Percentiles rank a stretch among this genome's conserved stretches.
Conservation (phyloP, 495 filamentous ascomycete genomes). For the Rostrohypoxylon terebratum region DNA sequence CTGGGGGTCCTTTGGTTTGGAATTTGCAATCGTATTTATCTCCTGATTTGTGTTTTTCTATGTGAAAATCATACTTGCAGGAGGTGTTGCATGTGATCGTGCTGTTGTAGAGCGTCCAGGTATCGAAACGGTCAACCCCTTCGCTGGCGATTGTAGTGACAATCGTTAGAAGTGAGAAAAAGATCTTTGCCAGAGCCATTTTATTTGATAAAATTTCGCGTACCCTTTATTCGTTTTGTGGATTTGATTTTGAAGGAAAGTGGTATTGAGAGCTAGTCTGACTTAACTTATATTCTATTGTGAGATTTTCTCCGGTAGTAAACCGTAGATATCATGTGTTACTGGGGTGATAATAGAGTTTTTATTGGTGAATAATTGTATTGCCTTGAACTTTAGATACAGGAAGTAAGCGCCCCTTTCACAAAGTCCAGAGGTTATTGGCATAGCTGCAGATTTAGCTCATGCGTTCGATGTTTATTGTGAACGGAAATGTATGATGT, state of each 20-base stretch:
- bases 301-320: no score
- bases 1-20: not conserved
- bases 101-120: constrained; percentile 28
- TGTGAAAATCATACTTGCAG: constrained; percentile 20
- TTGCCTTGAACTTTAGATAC: not conserved
- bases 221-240: not conserved
- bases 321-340: not conserved
- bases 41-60: constrained; percentile 12
- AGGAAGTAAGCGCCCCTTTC: no score
- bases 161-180: constrained; percentile 4
- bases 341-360: not conserved
- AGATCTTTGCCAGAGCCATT: not conserved
- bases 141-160: not conserved
- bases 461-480: no score
- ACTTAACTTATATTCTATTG: not conserved
- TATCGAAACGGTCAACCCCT: not conserved
- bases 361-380: not conserved
- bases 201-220: not conserved
- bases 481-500: no score
- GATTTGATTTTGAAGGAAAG: not conserved
- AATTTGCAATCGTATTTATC: constrained; percentile 9
- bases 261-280: not conserved
- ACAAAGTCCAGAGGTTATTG: no score
- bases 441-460: no score
- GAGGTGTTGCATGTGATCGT: constrained; percentile 12